These are phyloP conservation scores for Fagus sylvatica DNA, from an alignment of 306 rosid genomes.

Conservation along the genomic window DNA sequence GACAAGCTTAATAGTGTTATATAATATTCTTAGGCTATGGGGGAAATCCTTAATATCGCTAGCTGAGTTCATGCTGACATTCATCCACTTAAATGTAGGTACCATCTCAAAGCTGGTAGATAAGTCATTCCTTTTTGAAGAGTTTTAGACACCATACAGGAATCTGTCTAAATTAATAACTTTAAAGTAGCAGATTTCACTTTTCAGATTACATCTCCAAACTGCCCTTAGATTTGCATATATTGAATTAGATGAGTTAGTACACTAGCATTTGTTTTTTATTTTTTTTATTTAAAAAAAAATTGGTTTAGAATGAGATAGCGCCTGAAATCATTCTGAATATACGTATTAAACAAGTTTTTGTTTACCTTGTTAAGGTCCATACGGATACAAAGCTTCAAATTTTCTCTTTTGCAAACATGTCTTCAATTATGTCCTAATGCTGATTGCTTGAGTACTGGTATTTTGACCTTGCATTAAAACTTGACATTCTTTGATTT, in stretches of 20 bases:
- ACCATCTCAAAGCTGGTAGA: background rate
- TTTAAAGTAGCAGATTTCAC: background rate
- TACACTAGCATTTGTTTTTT: background rate
- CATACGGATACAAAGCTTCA: background rate
- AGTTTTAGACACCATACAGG: background rate
- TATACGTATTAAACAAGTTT: background rate
- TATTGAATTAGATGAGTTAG: background rate
- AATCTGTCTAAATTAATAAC: background rate
- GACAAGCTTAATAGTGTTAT: background rate
- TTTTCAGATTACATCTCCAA: background rate
- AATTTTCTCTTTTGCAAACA: background rate
- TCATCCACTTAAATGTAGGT: background rate
- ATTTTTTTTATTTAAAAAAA: background rate
- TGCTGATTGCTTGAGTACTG: background rate
- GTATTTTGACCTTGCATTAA: background rate
- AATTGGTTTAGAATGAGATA: background rate
- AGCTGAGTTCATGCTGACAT: background rate
- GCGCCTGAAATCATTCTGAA: background rate
- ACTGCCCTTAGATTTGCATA: background rate
- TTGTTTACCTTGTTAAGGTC: background rate
- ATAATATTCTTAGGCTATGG: background rate
- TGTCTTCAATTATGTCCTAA: background rate
- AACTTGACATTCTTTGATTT: background rate
- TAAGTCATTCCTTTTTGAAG: background rate
- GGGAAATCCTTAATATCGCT: background rate